Evolutionary conservation across 331 rosid species (phyloP).

Genomic region (Malus hybrid): DNA sequence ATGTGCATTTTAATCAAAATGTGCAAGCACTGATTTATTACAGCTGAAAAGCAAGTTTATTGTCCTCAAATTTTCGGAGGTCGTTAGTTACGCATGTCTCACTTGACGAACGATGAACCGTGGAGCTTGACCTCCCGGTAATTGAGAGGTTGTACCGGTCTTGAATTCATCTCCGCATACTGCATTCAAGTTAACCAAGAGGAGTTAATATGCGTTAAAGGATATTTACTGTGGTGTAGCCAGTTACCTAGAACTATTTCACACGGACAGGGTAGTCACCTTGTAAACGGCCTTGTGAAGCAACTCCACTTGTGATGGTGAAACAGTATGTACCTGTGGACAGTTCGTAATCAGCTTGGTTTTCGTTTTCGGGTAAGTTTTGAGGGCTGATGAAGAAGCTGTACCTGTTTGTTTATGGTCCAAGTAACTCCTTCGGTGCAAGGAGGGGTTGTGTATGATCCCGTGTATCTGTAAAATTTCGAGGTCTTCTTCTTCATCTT

Average conservation of each 20-base stretch:
- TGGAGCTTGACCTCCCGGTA: conserved; percentile 21
- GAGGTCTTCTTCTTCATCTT: conserved; percentile 18
- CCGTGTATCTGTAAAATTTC: conserved; percentile 53
- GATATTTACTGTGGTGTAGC: too few species aligned
- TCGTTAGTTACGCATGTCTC: neutral
- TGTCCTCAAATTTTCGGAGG: too few species aligned
- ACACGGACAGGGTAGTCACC: conserved; percentile 25
- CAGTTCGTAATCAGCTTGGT: neutral
- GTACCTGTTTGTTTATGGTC: conserved; percentile 48
- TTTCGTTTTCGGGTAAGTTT: neutral
- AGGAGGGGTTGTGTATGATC: conserved; percentile 79
- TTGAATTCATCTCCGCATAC: conserved; percentile 38
- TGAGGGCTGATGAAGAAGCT: neutral
- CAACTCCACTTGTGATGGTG: conserved; percentile 29
- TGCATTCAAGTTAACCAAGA: conserved; percentile 15
- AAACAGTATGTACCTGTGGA: conserved; percentile 38
- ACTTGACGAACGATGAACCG: neutral
- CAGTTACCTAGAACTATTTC: neutral
- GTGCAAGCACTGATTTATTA: too few species aligned
- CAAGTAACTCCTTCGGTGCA: conserved; percentile 71
- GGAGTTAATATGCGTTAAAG: neutral
- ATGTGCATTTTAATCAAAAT: too few species aligned
- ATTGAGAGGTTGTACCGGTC: conserved; percentile 42
- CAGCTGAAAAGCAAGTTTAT: too few species aligned
- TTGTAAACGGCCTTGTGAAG: conserved; percentile 49